phyloP scores from a whole-genome alignment of 1,139 yeast species.

The Candida sp. region DNA sequence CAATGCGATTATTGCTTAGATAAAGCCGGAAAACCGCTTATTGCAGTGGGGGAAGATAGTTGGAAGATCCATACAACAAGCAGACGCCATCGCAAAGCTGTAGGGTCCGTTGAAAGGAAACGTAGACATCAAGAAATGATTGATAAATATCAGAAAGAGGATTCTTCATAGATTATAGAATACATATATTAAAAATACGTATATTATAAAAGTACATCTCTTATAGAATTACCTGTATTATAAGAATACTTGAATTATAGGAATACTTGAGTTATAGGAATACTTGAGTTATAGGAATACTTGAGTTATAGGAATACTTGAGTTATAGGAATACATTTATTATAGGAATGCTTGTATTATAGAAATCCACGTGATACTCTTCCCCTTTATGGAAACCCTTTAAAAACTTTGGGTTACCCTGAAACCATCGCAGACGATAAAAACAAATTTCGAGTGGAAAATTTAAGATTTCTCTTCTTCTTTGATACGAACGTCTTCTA shows the following conservation, averaged over 20 bases:
- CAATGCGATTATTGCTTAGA: constrained; percentile 68
- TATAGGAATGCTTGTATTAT: too few species aligned
- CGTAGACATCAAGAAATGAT: constrained; percentile 12
- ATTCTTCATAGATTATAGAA: background rate
- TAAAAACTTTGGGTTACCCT: background rate
- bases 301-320: too few species aligned
- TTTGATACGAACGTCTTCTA: constrained; percentile 57
- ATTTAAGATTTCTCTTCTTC: constrained; percentile 9
- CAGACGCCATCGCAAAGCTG: constrained; percentile 49
- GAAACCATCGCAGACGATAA: background rate
- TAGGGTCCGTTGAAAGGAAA: constrained; percentile 14
- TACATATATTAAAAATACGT: too few species aligned
- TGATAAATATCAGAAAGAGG: background rate
- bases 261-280: too few species aligned
- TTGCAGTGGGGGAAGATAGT: constrained; percentile 71
- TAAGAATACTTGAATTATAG: too few species aligned
- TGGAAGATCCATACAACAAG: constrained; percentile 70
- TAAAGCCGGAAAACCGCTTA: constrained; percentile 49
- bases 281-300: too few species aligned
- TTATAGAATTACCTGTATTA: too few species aligned
- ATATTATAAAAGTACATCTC: too few species aligned
- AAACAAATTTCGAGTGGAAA: background rate
- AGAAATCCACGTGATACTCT: background rate
- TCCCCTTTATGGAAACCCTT: background rate
- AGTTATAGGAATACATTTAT: too few species aligned